A percentile compares a stretch with the other conserved stretches of the same genome.
Evolutionary conservation across 1,139 yeast species (phyloP).

Genomic region (Lodderomyces metapsilosis): DNA sequence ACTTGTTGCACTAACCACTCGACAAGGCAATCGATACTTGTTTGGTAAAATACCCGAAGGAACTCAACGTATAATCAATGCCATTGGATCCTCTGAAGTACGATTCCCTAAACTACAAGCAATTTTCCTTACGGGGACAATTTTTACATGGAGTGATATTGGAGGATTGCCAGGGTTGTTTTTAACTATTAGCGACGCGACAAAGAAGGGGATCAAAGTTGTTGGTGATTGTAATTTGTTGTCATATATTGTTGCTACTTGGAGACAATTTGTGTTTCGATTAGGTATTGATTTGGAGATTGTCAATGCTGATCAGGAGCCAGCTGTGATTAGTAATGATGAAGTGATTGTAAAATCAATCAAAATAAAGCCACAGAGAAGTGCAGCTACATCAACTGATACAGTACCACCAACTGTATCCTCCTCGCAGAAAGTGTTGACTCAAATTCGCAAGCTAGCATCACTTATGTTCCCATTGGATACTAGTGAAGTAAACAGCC

Average conservation of each 20-base stretch:
- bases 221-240: constrained; percentile 39
- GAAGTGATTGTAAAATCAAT: constrained; percentile 55
- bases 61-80: constrained; percentile 64
- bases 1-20: constrained; percentile 47
- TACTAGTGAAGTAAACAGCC: constrained; percentile 33
- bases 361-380: constrained; percentile 21
- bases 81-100: constrained; percentile 46
- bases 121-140: constrained; percentile 71
- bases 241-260: constrained; percentile 63
- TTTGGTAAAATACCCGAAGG: constrained; percentile 89
- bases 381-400: too few relatives aligned
- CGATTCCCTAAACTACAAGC: constrained; percentile 57
- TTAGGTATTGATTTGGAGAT: constrained; percentile 63
- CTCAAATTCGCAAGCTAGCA: constrained; percentile 22
- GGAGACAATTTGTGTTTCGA: constrained; percentile 90
- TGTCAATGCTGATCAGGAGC: constrained; percentile 29
- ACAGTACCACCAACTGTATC: constrained; percentile 4
- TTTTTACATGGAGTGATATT: constrained; percentile 64
- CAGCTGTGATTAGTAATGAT: constrained; percentile 45
- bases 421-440: constrained; percentile 20
- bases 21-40: constrained; percentile 60
- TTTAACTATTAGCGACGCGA: constrained; percentile 81
- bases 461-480: constrained; percentile 53
- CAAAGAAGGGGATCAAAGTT: constrained; percentile 47
- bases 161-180: constrained; percentile 92